Percentiles rank a stretch among this genome's conserved stretches.
These are phyloP conservation scores for Candida sakaeoensis DNA, from an alignment of 805 yeast species.

Conservation along the genomic window DNA sequence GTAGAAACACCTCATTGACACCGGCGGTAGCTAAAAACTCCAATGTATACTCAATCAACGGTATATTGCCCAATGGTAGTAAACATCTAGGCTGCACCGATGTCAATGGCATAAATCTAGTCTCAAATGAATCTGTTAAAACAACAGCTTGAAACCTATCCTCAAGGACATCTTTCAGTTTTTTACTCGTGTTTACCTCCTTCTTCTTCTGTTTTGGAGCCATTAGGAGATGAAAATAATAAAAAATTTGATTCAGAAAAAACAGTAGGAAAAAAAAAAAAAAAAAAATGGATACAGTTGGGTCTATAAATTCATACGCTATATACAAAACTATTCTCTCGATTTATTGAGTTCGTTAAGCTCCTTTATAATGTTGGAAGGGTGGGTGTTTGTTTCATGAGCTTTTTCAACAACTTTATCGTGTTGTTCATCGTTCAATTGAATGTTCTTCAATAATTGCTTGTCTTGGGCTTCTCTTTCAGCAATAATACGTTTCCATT, in stretches of 20 bases:
- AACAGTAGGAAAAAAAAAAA: not conserved
- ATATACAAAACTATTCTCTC: not conserved
- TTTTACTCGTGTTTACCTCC: slow-evolving; percentile 24
- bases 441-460: slow-evolving; percentile 9
- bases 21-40: slow-evolving; percentile 91
- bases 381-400: slow-evolving; percentile 4
- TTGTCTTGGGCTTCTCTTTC: slow-evolving; percentile 20
- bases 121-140: slow-evolving; percentile 88
- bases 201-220: slow-evolving; percentile 9
- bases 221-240: slow-evolving; percentile 5
- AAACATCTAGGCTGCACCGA: slow-evolving; percentile 84
- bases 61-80: slow-evolving; percentile 88
- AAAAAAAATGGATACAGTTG: not conserved
- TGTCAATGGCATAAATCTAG: slow-evolving; percentile 90
- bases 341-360: slow-evolving; percentile 3
- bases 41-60: slow-evolving; percentile 88
- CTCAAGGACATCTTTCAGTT: slow-evolving; percentile 58
- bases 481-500: slow-evolving; percentile 30
- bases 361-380: slow-evolving; percentile 3
- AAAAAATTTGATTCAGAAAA: not conserved
- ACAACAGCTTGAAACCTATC: slow-evolving; percentile 91
- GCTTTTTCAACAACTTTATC: slow-evolving; percentile 2
- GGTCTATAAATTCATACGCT: not conserved
- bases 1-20: slow-evolving; percentile 82
- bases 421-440: slow-evolving; percentile 2